A percentile compares a stretch with the other conserved stretches of the same genome.
Evolutionary conservation across 345 rosid species (phyloP).

Genomic region (Eucalyptus camaldulensis): DNA sequence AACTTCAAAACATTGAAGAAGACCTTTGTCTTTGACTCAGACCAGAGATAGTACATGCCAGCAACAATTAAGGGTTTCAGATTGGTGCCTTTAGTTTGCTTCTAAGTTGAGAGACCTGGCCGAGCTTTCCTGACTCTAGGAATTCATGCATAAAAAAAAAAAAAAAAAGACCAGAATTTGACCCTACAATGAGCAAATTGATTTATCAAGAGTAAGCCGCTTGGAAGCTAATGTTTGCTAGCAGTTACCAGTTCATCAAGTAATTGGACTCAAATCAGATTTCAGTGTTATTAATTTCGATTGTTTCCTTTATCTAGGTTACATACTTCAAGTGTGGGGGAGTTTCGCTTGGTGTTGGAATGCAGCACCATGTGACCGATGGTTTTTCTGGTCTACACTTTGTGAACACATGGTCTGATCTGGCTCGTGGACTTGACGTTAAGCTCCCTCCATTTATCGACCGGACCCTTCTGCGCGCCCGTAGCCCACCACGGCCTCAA

Average conservation of each 20-base stretch:
- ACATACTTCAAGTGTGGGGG: neutral
- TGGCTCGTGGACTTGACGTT: constrained; percentile 79
- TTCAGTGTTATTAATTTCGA: neutral
- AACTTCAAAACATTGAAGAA: neutral
- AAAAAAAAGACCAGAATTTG: neutral
- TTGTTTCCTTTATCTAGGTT: neutral
- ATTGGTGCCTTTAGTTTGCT: neutral
- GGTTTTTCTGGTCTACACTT: constrained; percentile 58
- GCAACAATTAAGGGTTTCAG: neutral
- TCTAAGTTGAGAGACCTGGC: neutral
- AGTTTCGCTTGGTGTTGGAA: constrained; percentile 74
- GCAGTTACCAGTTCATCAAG: neutral
- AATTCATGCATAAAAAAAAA: neutral
- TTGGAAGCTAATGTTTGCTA: neutral
- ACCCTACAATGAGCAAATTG: neutral
- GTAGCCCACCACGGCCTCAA: constrained; percentile 72
- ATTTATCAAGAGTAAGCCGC: neutral
- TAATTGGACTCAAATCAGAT: neutral
- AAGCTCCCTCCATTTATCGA: constrained; percentile 70
- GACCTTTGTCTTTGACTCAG: neutral
- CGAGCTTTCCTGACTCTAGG: neutral
- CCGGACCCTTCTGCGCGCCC: constrained; percentile 64
- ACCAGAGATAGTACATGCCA: neutral
- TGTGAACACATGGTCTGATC: constrained; percentile 85
- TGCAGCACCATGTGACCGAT: neutral